These are phyloP conservation scores for Schoenoplectus triqueter DNA, from an alignment of 202 grass and related monocot genomes.

Conservation along the genomic window DNA sequence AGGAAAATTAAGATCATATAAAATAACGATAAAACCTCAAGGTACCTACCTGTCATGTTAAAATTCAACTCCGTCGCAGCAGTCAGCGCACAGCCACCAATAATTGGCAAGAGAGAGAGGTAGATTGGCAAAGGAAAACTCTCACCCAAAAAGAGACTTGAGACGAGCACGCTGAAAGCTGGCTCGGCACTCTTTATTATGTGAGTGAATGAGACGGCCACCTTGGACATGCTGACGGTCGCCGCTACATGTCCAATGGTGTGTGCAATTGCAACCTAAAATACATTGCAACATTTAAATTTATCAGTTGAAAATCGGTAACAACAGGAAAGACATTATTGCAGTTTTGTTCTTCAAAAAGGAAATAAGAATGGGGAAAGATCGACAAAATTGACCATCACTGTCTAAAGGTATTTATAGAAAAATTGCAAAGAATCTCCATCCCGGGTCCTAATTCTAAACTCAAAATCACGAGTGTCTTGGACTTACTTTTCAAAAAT, in stretches of 20 bases:
- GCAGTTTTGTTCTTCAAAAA: too few relatives aligned
- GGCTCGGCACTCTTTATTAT: conserved; percentile 99
- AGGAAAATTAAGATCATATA: not conserved
- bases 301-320: conserved; percentile 4
- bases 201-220: conserved; percentile 93
- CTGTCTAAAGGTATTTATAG: too few relatives aligned
- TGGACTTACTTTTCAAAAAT: too few relatives aligned
- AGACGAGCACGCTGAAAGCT: conserved; percentile 89
- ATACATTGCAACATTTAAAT: not conserved
- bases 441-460: too few relatives aligned
- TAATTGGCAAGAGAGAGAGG: conserved; percentile 86
- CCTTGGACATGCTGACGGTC: conserved; percentile 98
- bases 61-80: conserved; percentile 95
- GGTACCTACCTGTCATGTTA: conserved; percentile 77
- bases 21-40: not conserved
- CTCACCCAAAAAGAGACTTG: conserved; percentile 71
- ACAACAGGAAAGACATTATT: not conserved
- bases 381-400: too few relatives aligned
- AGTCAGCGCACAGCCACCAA: conserved; percentile 82
- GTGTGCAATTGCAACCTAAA: conserved; percentile 89
- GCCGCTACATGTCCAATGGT: conserved; percentile 96
- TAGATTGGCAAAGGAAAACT: conserved; percentile 73
- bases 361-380: too few relatives aligned
- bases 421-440: too few relatives aligned
- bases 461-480: too few relatives aligned